A percentile compares a stretch with the other conserved stretches of the same genome.
Conservation (phyloP, 345 rosid species). For the Tarenaya hassleriana region DNA sequence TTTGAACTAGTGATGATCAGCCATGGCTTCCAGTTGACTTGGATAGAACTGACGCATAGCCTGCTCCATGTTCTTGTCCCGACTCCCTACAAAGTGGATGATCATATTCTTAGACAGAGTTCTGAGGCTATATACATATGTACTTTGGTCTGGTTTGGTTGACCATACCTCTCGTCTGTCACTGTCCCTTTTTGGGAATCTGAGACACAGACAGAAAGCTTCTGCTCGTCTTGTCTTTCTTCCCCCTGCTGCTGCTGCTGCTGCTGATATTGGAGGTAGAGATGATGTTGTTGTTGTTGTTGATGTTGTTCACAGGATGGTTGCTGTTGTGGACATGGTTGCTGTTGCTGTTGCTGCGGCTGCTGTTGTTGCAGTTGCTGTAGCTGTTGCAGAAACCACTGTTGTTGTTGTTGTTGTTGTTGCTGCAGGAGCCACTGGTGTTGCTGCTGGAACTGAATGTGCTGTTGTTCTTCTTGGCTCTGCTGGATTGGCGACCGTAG, state of each 20-base stretch:
- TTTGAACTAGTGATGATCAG: too few relatives aligned
- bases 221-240: conserved; percentile 25
- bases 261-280: conserved; percentile 21
- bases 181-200: conserved; percentile 20
- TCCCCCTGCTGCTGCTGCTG: conserved; percentile 34
- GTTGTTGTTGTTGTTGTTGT: conserved; percentile 24
- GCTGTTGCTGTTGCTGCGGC: conserved; percentile 33
- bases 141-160: conserved; percentile 3
- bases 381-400: conserved; percentile 10
- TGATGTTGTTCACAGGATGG: conserved; percentile 31
- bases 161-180: conserved; percentile 27
- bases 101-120: too few relatives aligned
- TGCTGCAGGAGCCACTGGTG: conserved; percentile 18
- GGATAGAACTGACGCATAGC: too few relatives aligned
- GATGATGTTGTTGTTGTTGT: conserved; percentile 21
- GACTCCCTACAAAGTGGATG: too few relatives aligned
- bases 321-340: conserved; percentile 31
- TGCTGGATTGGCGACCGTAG: conserved; percentile 20
- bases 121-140: not conserved
- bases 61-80: too few relatives aligned
- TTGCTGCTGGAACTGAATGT: conserved; percentile 25
- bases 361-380: conserved; percentile 26
- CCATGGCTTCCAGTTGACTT: too few relatives aligned
- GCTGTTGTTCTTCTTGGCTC: conserved; percentile 43
- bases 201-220: conserved; percentile 24